These are phyloP conservation scores for Alternaria triticimaculans DNA, from an alignment of 2,329 filamentous ascomycete genomes.

Conservation along the genomic window DNA sequence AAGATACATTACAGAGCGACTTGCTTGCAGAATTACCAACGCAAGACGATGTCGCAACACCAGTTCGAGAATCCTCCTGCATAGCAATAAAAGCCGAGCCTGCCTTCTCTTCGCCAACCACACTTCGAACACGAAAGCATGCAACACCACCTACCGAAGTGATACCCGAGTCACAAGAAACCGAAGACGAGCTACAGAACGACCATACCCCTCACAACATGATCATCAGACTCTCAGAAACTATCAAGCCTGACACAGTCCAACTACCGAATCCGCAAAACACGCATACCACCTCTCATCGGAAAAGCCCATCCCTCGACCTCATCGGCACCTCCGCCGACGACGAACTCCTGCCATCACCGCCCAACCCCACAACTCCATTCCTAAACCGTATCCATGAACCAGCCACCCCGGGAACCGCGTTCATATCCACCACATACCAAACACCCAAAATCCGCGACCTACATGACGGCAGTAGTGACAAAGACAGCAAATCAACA, in stretches of 20 bases:
- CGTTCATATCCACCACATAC: constrained; percentile 11
- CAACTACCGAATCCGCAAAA: background rate
- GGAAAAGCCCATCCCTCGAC: constrained; percentile 3
- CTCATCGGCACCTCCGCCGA: background rate
- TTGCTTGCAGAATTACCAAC: constrained; percentile 14
- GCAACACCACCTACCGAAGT: background rate
- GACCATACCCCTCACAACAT: background rate
- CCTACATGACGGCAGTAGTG: background rate
- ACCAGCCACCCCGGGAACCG: constrained; percentile 17
- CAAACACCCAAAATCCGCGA: constrained; percentile 23
- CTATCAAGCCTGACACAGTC: accelerated
- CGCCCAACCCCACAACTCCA: background rate
- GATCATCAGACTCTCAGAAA: accelerated
- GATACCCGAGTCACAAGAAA: background rate
- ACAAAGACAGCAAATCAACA: constrained; percentile 7
- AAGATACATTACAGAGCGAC: constrained; percentile 21
- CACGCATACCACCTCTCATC: background rate
- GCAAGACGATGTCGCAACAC: background rate
- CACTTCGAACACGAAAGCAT: background rate
- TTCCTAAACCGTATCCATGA: constrained; percentile 33
- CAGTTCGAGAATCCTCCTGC: background rate
- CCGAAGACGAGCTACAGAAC: accelerated
- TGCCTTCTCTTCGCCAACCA: background rate
- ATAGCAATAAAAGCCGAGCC: constrained; percentile 14
- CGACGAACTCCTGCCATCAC: background rate